A percentile compares a stretch with the other conserved stretches of the same genome.
Conservation (phyloP, 352 stramenopile genomes). For the Pythium vanterpoolii region DNA sequence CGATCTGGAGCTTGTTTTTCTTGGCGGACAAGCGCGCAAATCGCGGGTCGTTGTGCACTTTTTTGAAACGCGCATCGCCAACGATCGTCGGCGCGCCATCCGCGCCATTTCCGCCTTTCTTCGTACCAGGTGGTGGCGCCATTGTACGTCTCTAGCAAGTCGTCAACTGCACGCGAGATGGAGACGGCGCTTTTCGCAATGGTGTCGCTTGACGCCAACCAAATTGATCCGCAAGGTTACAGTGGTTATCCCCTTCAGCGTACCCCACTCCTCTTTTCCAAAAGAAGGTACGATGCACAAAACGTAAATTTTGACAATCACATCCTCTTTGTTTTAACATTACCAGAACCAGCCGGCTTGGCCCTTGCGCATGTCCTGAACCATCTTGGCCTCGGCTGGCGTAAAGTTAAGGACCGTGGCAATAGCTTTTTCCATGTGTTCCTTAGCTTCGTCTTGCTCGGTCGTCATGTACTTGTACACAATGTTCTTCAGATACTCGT, state of each 20-base stretch:
- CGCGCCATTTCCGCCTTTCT: constrained; percentile 7
- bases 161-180: constrained; percentile 2
- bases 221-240: constrained; percentile 16
- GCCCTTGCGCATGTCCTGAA: constrained; percentile 57
- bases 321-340: constrained; percentile 2
- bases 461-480: constrained; percentile 90
- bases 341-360: constrained; percentile 73
- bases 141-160: constrained; percentile 5
- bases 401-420: constrained; percentile 86
- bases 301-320: constrained; percentile 2
- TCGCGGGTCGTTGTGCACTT: constrained; percentile 84
- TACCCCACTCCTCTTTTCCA: too few species aligned
- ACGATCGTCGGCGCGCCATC: constrained; percentile 25
- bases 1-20: constrained; percentile 83
- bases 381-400: constrained; percentile 49
- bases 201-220: constrained; percentile 25
- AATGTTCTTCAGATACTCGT: constrained; percentile 91
- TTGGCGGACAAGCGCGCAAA: constrained; percentile 78
- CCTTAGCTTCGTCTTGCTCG: constrained; percentile 78
- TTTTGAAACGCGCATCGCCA: constrained; percentile 76
- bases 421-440: constrained; percentile 89
- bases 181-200: constrained; percentile 17
- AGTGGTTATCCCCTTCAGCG: background rate
- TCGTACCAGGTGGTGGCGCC: constrained; percentile 34
- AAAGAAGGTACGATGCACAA: background rate